Evolutionary conservation across 352 stramenopile species (phyloP).

Genomic region (Pythium coloratum): DNA sequence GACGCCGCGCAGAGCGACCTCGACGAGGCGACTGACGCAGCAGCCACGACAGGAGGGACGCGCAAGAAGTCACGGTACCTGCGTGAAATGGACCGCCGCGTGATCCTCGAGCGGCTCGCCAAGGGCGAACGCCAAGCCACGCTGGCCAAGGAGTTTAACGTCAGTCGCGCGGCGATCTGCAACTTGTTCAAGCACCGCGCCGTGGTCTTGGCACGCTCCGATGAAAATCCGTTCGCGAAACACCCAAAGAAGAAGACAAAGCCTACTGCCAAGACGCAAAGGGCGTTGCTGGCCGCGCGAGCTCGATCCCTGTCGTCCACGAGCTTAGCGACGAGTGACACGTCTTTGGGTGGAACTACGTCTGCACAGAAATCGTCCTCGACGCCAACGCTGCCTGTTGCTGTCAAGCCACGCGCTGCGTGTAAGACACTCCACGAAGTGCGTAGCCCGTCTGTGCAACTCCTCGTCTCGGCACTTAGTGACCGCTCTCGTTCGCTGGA

Average conservation of each 20-base stretch:
- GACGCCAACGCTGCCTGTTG: background rate
- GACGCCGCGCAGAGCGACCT: background rate
- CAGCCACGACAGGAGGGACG: background rate
- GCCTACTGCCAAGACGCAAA: background rate
- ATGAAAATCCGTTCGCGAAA: constrained; percentile 48
- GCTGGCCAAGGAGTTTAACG: constrained; percentile 58
- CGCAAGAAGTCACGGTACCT: constrained; percentile 25
- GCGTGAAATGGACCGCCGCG: constrained; percentile 50
- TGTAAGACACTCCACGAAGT: constrained; percentile 10
- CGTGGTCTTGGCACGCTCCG: constrained; percentile 35
- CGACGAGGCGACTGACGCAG: background rate
- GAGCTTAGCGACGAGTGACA: background rate
- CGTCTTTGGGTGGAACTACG: background rate
- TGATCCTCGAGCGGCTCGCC: constrained; percentile 42
- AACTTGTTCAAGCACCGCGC: constrained; percentile 57
- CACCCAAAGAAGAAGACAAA: constrained; percentile 35
- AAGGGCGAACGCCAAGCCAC: constrained; percentile 45
- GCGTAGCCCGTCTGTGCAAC: constrained; percentile 8
- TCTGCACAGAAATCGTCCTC: background rate
- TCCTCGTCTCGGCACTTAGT: constrained; percentile 14
- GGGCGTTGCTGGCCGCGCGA: background rate
- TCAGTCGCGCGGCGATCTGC: constrained; percentile 58
- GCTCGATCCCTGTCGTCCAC: background rate
- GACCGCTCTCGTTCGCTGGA: background rate
- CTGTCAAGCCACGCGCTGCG: background rate